Evolutionary conservation across 2,329 filamentous ascomycete species (phyloP).

Genomic region (Paecilomyces sp.): DNA sequence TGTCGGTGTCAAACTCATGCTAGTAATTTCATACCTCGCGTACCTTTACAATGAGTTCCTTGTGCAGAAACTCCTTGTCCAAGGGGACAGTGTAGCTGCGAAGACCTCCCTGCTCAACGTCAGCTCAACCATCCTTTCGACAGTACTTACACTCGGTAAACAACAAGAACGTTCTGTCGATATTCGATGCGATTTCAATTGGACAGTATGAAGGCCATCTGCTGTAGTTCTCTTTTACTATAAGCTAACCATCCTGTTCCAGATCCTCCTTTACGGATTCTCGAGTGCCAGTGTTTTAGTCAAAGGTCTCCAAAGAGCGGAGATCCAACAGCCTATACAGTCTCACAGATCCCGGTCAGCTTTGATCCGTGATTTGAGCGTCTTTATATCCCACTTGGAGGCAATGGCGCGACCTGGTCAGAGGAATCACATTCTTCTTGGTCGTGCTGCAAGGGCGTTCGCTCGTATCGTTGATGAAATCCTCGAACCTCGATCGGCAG

Average conservation of each 20-base stretch:
- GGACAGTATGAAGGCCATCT: not conserved
- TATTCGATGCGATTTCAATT: not conserved
- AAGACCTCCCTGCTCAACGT: not conserved
- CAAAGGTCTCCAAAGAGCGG: not conserved
- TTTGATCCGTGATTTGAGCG: constrained; percentile 32
- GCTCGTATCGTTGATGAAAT: not conserved
- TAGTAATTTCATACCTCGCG: constrained; percentile 16
- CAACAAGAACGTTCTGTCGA: not conserved
- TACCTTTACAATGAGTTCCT: constrained; percentile 22
- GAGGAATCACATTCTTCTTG: constrained; percentile 17
- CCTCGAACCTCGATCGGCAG: not conserved
- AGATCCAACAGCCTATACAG: constrained; percentile 17
- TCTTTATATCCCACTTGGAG: constrained; percentile 34
- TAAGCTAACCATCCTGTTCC: not conserved
- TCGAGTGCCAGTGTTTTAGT: not conserved
- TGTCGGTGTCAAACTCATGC: constrained; percentile 23
- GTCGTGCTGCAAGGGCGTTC: not conserved
- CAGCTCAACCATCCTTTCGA: not conserved
- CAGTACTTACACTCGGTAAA: not conserved
- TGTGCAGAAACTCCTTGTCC: constrained; percentile 18
- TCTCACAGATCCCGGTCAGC: constrained; percentile 24
- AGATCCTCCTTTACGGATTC: not conserved
- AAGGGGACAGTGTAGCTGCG: constrained; percentile 10
- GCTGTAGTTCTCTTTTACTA: not conserved
- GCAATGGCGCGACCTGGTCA: constrained; percentile 24